Evolutionary conservation across 2,329 filamentous ascomycete species (phyloP), one percentile per base, ranked within the genome.

Genomic region (Cladosporium sp.): DNA sequence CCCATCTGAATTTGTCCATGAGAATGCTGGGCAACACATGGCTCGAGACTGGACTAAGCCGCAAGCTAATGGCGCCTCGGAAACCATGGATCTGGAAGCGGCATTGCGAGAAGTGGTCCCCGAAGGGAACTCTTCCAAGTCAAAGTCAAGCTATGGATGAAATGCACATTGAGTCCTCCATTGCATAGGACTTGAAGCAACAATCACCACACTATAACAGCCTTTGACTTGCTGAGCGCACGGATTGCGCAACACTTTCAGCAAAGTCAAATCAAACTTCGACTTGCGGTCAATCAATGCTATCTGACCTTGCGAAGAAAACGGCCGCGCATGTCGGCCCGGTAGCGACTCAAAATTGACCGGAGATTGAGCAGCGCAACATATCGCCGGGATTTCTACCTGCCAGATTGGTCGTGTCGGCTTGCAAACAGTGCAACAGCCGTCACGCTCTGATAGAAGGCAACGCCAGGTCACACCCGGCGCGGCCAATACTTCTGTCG

Each of bases 41-140:
- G 56, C 58, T 23, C 65, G 57, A 62, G 69, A 71, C 62, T 71
- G 69, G 67, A 66, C 69, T 2, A 68, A 67, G 37, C 44, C 40
- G 2, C 49, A 58, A 23, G 66, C 40, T 16, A 33, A 63, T 29
- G 64, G 64, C 50, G 50, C 16, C 14, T 53, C 50, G 26, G 71
- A 70, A 37, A 59, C 69, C 40, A 56, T 74, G 26, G 72, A 73
- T 58, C 64, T 74, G 14, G 72, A 73, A 64, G 67, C 71, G 5
- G 72, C 71, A 4, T 62, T 74, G 53, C 67, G 69, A 18, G 63
- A 65, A 28, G 63, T 65, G 2, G 49, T 59, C 8, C 63, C 63
- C 2, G 63, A 65, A 23, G 44, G 29, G 1, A 29, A 53, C 16
- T 65, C 63, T 12, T 60, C 63, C 11, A 65, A 65, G 44, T 59